Evolutionary conservation across 192 early-diverging fungal species (phyloP), one percentile per base, ranked within the genome.

Genomic region (Kickxella alabastrina): DNA sequence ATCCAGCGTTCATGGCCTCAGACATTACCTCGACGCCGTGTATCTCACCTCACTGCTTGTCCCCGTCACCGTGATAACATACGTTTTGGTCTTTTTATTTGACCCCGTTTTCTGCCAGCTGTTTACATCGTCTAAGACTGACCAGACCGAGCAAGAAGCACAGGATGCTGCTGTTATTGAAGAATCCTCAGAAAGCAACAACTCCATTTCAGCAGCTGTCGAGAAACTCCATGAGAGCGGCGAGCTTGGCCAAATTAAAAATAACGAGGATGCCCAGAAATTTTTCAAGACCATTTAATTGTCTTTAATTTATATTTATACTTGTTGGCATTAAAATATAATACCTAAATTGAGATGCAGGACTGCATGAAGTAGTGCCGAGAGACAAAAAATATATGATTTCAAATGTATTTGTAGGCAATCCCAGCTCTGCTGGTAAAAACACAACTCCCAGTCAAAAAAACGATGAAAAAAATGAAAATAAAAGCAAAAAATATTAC

Each of bases 51-150:
- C 15, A 7, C 13, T 45, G 23, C 26, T 29, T 2, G 29, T 45
- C 26, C 43, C 43, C n/a, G 43, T 45, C 8, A 29, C 29, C 17
- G 29, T 45, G 7, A 15, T 45, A 29, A 27, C 43, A 4, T 24
- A n/a, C 6, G 26, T 45, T 26, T n/a, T 29, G 8, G 1, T 45
- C 9, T 45, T 45, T 27, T 15, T 45, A 27, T 23, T 26, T 3
- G 43, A 45, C n/a, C 43, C 43, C 10, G 24, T 45, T 23, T 45
- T 45, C 43, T 29, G 43, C 25, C 43, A 45, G 43, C 43, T 45
- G 14, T 45, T 45, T 27, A 29, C 43, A 45, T 29, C 14, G 27
- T 27, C 15, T 15, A 21, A 36, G 35, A 36, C 12, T 36, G 35
- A 10, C 35, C 3, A 36, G 13, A 36, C 13, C 35, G 35, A 4